phyloP scores from a whole-genome alignment of 441 rosid genomes.

The Populus hybrid region DNA sequence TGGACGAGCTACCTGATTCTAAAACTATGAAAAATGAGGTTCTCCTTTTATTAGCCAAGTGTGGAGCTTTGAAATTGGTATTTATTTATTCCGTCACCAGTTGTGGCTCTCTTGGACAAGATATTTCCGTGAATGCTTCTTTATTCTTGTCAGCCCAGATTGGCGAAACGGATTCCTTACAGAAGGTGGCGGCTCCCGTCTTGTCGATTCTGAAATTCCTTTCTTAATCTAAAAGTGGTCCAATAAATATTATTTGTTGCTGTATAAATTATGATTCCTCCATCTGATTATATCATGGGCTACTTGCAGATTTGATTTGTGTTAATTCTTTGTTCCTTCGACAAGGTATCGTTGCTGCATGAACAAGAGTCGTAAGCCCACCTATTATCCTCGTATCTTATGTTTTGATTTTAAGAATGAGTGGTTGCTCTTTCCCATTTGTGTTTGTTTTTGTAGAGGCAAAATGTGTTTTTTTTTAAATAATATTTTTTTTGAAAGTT shows the following conservation, averaged over 20 bases:
- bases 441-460: too few species aligned
- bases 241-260: neutral
- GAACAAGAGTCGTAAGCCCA: neutral
- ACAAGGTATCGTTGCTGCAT: neutral
- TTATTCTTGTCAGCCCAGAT: neutral
- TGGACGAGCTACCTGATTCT: neutral
- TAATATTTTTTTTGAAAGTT: too few species aligned
- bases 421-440: neutral
- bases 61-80: neutral
- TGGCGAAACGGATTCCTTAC: neutral
- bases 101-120: neutral
- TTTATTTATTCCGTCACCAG: neutral
- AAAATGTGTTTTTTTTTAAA: too few species aligned
- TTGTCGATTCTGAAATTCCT: neutral
- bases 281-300: neutral
- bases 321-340: neutral
- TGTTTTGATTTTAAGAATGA: neutral
- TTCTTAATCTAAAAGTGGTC: neutral
- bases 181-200: neutral
- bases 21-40: neutral
- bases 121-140: neutral
- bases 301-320: neutral
- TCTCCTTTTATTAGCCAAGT: neutral
- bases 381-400: neutral
- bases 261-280: neutral